These are phyloP conservation scores for Hyaloscypha finlandica DNA, from an alignment of 495 filamentous ascomycete species.

Conservation along the genomic window DNA sequence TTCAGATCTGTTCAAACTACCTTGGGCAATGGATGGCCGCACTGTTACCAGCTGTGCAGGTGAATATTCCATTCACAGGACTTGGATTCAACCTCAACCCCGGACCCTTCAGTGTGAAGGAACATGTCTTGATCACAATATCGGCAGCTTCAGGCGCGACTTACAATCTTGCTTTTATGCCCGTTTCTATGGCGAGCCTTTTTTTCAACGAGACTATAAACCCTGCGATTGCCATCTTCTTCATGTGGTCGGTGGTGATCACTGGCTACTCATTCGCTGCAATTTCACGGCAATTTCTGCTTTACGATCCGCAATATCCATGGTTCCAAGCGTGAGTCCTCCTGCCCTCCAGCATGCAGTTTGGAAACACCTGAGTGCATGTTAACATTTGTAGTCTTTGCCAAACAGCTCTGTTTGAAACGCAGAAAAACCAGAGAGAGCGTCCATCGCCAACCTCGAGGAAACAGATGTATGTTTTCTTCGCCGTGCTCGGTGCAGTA, in stretches of 20 bases:
- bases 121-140: conserved; percentile 58
- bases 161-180: conserved; percentile 49
- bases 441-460: conserved; percentile 47
- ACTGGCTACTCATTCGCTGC: conserved; percentile 58
- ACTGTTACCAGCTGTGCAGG: conserved; percentile 46
- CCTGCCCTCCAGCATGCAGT: not conserved
- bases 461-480: conserved; percentile 58
- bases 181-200: conserved; percentile 53
- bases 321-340: conserved; percentile 35
- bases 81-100: conserved; percentile 56
- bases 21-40: conserved; percentile 54
- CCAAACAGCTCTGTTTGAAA: conserved; percentile 57
- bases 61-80: conserved; percentile 49
- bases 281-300: conserved; percentile 51
- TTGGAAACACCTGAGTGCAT: not conserved
- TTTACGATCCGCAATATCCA: conserved; percentile 57
- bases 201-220: conserved; percentile 53
- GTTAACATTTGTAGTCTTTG: conserved; percentile 44
- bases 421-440: conserved; percentile 51
- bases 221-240: conserved; percentile 54
- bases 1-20: conserved; percentile 57
- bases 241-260: conserved; percentile 59
- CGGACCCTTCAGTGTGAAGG: conserved; percentile 57
- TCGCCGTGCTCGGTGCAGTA: conserved; percentile 48
- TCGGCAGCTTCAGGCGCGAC: conserved; percentile 57